Conservation (phyloP, 345 rosid species). For the Moricandia arvensis region DNA sequence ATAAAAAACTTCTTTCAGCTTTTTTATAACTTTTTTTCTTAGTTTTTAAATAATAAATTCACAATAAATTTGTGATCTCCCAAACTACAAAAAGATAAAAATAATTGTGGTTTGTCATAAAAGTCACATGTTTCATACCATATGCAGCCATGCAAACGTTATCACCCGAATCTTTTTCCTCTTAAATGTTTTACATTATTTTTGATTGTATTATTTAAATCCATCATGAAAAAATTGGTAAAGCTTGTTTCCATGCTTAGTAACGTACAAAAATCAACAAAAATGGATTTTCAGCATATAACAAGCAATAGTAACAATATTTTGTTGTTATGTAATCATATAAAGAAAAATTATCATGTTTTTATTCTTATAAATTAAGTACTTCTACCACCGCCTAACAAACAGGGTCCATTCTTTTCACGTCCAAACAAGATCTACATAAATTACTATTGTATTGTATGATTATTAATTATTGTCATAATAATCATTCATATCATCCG, state of each 20-base stretch:
- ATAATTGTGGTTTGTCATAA: constrained; percentile 32
- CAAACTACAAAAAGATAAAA: constrained; percentile 35
- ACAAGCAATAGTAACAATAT: constrained; percentile 11
- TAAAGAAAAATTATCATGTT: background rate
- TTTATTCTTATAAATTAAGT: background rate
- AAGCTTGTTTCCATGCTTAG: background rate
- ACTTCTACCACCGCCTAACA: too few relatives aligned
- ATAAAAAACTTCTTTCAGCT: too few relatives aligned
- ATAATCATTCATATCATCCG: constrained; percentile 4
- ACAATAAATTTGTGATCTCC: constrained; percentile 27
- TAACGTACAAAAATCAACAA: background rate
- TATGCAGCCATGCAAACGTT: constrained; percentile 39
- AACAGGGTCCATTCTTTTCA: constrained; percentile 39
- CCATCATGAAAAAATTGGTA: background rate
- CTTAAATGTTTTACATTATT: constrained; percentile 12
- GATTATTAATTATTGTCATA: constrained; percentile 8
- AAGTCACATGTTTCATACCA: constrained; percentile 40
- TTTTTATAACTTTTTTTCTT: background rate
- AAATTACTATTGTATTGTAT: too few relatives aligned
- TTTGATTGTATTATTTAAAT: background rate
- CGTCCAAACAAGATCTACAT: constrained; percentile 40
- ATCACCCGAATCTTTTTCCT: constrained; percentile 38
- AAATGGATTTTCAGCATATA: constrained; percentile 14
- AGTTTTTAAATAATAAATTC: constrained; percentile 30
- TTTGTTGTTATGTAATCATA: constrained; percentile 29